Conservation (phyloP, 768 basidiomycete genomes). For the Amanita pseudoporphyria region DNA sequence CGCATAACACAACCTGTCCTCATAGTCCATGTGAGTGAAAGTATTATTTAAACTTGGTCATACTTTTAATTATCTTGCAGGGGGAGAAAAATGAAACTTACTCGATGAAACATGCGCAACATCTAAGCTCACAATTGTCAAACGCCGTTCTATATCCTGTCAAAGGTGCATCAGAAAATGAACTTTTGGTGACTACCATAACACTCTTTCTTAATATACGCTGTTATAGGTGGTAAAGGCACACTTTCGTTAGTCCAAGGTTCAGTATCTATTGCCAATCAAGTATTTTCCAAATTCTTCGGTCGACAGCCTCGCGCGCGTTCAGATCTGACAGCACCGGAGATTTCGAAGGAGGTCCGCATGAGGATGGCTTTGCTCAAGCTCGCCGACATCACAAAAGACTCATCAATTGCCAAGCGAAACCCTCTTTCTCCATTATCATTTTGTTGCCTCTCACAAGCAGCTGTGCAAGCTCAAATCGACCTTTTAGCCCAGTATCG, state of each 20-base stretch:
- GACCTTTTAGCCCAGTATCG: slow-evolving; percentile 38
- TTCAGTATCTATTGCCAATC: slow-evolving; percentile 52
- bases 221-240: slow-evolving; percentile 43
- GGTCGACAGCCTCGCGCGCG: slow-evolving; percentile 38
- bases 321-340: slow-evolving; percentile 36
- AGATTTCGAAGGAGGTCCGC: slow-evolving; percentile 29
- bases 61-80: slow-evolving; percentile 23
- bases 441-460: slow-evolving; percentile 52
- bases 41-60: neutral
- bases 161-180: slow-evolving; percentile 37
- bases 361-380: slow-evolving; percentile 45
- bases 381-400: slow-evolving; percentile 41
- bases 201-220: too few relatives aligned
- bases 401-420: slow-evolving; percentile 35
- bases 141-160: slow-evolving; percentile 48
- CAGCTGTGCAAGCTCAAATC: slow-evolving; percentile 41
- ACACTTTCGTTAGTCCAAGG: slow-evolving; percentile 46
- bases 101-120: slow-evolving; percentile 48
- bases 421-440: slow-evolving; percentile 56
- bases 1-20: slow-evolving; percentile 53
- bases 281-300: slow-evolving; percentile 54
- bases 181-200: neutral
- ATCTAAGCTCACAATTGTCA: slow-evolving; percentile 36
- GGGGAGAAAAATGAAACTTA: slow-evolving; percentile 49
- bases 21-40: slow-evolving; percentile 49